phyloP scores from a whole-genome alignment of 1,284 basidiomycete species.

The Boletellus sp. region DNA sequence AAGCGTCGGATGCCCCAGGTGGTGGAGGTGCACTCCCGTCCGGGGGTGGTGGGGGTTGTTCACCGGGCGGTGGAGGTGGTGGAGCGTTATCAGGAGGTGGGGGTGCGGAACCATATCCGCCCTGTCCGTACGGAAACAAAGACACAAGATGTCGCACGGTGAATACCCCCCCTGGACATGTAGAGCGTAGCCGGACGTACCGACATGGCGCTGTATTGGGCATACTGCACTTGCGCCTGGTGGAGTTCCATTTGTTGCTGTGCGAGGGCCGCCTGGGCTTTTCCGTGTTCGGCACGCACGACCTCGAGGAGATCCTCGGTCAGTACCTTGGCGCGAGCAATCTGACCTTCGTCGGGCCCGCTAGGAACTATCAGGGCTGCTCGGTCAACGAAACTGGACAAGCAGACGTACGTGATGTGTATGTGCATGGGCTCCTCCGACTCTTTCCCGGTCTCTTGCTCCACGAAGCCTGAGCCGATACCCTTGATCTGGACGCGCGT shows the following conservation, averaged over 20 bases:
- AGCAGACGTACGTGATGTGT: slow-evolving; percentile 74
- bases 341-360: slow-evolving; percentile 85
- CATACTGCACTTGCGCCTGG: slow-evolving; percentile 75
- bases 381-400: not conserved
- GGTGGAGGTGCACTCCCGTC: slow-evolving; percentile 41
- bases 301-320: slow-evolving; percentile 89
- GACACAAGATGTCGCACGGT: slow-evolving; percentile 1
- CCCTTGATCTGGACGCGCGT: slow-evolving; percentile 99
- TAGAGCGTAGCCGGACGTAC: slow-evolving; percentile 42
- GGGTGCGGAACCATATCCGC: slow-evolving; percentile 55
- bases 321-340: slow-evolving; percentile 81
- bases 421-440: slow-evolving; percentile 93
- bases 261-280: slow-evolving; percentile 58
- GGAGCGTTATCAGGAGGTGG: slow-evolving; percentile 56
- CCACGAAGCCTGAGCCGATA: slow-evolving; percentile 90
- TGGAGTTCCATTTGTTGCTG: slow-evolving; percentile 83
- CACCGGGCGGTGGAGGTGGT: slow-evolving; percentile 60
- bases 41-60: slow-evolving; percentile 57
- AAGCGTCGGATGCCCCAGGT: slow-evolving; percentile 38
- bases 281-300: slow-evolving; percentile 81
- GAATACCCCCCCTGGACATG: not conserved
- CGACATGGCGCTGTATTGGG: slow-evolving; percentile 61
- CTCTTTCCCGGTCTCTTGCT: slow-evolving; percentile 90
- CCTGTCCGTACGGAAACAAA: slow-evolving; percentile 9
- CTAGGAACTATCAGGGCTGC: slow-evolving; percentile 37